Percentiles rank a stretch among this genome's conserved stretches.
Evolutionary conservation across 192 early-diverging fungal species (phyloP).

Genomic region (Coemansia sp.): DNA sequence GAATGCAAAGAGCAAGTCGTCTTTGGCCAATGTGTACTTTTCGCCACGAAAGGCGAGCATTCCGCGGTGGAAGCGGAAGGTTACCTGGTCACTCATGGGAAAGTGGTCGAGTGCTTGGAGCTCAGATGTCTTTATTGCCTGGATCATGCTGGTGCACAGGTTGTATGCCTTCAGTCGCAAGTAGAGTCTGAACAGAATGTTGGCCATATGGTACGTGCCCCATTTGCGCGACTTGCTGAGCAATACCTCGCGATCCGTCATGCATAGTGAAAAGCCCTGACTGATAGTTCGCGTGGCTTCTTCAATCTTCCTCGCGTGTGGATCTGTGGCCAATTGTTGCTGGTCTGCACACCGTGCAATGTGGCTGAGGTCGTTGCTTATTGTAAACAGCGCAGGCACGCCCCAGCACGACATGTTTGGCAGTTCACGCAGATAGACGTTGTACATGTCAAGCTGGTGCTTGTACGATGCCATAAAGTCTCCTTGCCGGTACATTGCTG

Average conservation of each 20-base stretch:
- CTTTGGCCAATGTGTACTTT: conserved; percentile 64
- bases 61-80: conserved; percentile 85
- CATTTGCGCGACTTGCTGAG: conserved; percentile 73
- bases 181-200: conserved; percentile 84
- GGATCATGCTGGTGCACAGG: conserved; percentile 79
- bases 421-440: conserved; percentile 43
- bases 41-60: conserved; percentile 84
- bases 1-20: conserved; percentile 52
- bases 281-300: conserved; percentile 83
- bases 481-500: conserved; percentile 15
- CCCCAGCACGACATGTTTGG: conserved; percentile 36
- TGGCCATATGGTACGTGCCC: conserved; percentile 89
- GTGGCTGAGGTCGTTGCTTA: conserved; percentile 33
- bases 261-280: conserved; percentile 86
- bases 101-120: conserved; percentile 73
- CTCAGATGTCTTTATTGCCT: conserved; percentile 70
- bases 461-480: conserved; percentile 36
- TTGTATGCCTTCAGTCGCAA: conserved; percentile 75
- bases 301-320: conserved; percentile 58
- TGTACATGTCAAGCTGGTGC: conserved; percentile 26
- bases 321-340: conserved; percentile 10
- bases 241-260: conserved; percentile 67
- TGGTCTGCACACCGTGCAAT: conserved; percentile 32
- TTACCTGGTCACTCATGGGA: conserved; percentile 83
- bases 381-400: conserved; percentile 22